These are phyloP conservation scores for Phyllachora maydis DNA, from an alignment of 2,329 filamentous ascomycete genomes.

Conservation along the genomic window DNA sequence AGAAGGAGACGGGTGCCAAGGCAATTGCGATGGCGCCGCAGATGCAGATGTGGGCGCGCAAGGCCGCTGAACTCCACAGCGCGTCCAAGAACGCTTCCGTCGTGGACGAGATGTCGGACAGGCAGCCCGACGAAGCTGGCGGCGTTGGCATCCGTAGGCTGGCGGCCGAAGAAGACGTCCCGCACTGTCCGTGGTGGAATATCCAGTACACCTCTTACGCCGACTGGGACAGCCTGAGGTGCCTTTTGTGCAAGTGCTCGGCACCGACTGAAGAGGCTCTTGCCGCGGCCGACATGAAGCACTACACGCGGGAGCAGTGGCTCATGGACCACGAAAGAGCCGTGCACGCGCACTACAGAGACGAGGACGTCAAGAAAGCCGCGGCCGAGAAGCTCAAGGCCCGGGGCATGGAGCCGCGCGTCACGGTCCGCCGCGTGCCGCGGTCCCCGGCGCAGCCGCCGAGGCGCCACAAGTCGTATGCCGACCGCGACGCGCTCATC, in stretches of 20 bases:
- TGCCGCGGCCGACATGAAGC: conserved; percentile 7
- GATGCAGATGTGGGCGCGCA: conserved; percentile 51
- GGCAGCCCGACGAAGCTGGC: background rate
- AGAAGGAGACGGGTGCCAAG: conserved; percentile 25
- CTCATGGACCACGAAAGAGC: conserved; percentile 31
- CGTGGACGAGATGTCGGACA: conserved; percentile 7
- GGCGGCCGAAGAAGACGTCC: too few species aligned
- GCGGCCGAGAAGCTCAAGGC: conserved; percentile 7
- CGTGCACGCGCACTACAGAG: conserved; percentile 25
- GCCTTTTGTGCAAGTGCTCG: conserved; percentile 38
- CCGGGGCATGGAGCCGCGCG: conserved; percentile 6
- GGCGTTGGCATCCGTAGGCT: too few species aligned
- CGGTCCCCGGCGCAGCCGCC: conserved; percentile 10
- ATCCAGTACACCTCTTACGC: conserved; percentile 36
- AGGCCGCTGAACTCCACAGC: conserved; percentile 46
- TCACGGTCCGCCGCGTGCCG: conserved; percentile 8
- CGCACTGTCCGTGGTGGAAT: too few species aligned
- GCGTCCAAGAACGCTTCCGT: conserved; percentile 13
- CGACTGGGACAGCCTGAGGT: conserved; percentile 23
- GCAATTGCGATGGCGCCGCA: conserved; percentile 39
- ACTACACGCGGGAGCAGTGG: conserved; percentile 8
- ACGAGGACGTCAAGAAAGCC: conserved; percentile 6
- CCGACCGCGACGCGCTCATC: conserved; percentile 21
- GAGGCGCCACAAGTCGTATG: conserved; percentile 30
- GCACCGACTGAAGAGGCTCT: conserved; percentile 24